Conservation (phyloP, 306 rosid species). For the Acmispon strigosus region DNA sequence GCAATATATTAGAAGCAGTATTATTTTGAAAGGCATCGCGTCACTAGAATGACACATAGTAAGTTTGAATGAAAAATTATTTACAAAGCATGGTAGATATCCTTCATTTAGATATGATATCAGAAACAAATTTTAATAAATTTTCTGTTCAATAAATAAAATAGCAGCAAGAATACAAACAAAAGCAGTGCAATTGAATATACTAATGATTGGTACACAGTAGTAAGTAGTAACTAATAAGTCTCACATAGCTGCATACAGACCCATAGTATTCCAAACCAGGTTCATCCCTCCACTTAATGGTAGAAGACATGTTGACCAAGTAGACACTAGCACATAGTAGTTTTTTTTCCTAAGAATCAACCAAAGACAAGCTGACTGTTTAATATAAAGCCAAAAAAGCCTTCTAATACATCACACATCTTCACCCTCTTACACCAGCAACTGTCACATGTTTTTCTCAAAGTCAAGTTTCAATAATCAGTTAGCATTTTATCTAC, state of each 20-base stretch:
- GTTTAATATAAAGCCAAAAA: constrained; percentile 11
- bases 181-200: neutral
- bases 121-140: neutral
- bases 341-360: neutral
- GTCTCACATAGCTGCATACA: neutral
- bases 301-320: constrained; percentile 18
- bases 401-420: neutral
- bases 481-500: neutral
- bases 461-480: neutral
- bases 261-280: constrained; percentile 5
- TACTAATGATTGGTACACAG: constrained; percentile 2
- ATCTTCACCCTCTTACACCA: constrained; percentile 9
- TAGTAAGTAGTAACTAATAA: neutral
- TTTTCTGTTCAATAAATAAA: neutral
- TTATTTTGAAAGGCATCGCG: neutral
- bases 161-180: constrained; percentile 4
- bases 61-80: neutral
- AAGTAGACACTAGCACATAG: neutral
- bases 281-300: constrained; percentile 11
- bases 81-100: constrained; percentile 6
- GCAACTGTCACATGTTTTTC: constrained; percentile 1
- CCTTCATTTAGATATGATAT: constrained; percentile 6
- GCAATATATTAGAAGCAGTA: neutral
- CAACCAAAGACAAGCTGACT: neutral
- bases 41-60: neutral